These are phyloP conservation scores for Hygrocybe coccinea DNA, from an alignment of 768 basidiomycete genomes.

Conservation along the genomic window DNA sequence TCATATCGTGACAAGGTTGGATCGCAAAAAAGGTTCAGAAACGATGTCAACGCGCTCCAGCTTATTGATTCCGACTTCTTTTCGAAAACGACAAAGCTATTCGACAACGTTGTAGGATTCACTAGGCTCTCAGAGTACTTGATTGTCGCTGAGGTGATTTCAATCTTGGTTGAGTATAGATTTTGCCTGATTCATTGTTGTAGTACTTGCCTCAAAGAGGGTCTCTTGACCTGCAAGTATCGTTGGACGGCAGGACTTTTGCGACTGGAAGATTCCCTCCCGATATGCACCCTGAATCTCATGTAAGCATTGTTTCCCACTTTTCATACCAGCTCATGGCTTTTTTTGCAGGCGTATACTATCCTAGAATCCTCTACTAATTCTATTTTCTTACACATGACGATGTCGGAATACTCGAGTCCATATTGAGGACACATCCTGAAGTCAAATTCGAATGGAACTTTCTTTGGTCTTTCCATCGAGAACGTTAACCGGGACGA, in stretches of 20 bases:
- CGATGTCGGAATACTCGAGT: conserved; percentile 69
- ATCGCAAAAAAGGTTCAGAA: conserved; percentile 55
- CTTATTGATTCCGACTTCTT: conserved; percentile 81
- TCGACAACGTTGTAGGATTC: conserved; percentile 88
- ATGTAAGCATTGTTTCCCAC: conserved; percentile 46
- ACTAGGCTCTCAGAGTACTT: conserved; percentile 96
- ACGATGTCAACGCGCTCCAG: conserved; percentile 59
- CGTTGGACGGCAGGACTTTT: conserved; percentile 83
- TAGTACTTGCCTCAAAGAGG: conserved; percentile 51
- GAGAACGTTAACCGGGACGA: conserved; percentile 90
- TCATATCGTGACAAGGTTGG: conserved; percentile 79
- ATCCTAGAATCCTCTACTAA: conserved; percentile 91
- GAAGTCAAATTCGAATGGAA: conserved; percentile 97
- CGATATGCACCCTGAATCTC: conserved; percentile 81
- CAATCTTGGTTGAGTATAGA: conserved; percentile 1
- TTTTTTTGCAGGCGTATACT: conserved; percentile 67
- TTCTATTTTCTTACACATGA: conserved; percentile 93
- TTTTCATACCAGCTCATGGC: neutral
- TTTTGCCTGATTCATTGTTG: conserved; percentile 1
- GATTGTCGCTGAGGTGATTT: conserved; percentile 84
- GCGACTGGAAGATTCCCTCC: conserved; percentile 88
- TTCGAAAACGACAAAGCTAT: conserved; percentile 64
- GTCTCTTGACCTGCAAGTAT: conserved; percentile 82
- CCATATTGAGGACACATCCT: conserved; percentile 88
- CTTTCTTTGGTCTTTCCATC: conserved; percentile 85